Evolutionary conservation across 495 filamentous ascomycete species (phyloP).

Genomic region (Amphirosellinia nigrospora): DNA sequence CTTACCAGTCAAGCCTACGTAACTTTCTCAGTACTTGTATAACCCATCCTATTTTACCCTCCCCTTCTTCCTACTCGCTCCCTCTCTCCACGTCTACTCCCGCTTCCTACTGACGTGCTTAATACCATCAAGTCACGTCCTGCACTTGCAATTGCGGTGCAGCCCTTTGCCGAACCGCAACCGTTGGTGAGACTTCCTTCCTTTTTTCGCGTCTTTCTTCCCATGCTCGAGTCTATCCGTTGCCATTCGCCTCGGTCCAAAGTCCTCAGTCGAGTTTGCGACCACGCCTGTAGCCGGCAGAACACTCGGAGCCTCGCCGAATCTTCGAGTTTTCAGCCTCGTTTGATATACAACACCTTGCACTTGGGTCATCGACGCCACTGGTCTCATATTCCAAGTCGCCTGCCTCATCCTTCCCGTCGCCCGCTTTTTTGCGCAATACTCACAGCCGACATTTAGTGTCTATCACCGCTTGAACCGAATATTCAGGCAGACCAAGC

Average conservation of each 20-base stretch:
- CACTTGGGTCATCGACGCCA: neutral
- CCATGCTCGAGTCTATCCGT: neutral
- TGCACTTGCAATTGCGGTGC: neutral
- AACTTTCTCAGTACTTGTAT: neutral
- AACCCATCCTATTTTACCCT: neutral
- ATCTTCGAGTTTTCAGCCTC: neutral
- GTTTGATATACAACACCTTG: neutral
- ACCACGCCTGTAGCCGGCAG: neutral
- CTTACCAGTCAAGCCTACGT: neutral
- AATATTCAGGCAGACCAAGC: neutral
- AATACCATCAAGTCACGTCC: neutral
- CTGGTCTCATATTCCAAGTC: neutral
- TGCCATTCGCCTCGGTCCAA: neutral
- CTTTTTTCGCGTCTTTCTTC: neutral
- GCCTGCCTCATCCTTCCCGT: neutral
- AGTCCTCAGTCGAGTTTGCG: neutral
- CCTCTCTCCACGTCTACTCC: neutral
- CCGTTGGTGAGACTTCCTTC: constrained; percentile 6
- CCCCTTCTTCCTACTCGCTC: neutral
- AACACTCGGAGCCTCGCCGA: neutral
- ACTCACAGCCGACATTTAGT: neutral
- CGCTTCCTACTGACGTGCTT: neutral
- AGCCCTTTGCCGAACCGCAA: constrained; percentile 3
- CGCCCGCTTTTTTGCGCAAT: neutral
- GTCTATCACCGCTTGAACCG: neutral